Evolutionary conservation across 257 asterid species (phyloP).

Genomic region (Lavandula angustifolia): DNA sequence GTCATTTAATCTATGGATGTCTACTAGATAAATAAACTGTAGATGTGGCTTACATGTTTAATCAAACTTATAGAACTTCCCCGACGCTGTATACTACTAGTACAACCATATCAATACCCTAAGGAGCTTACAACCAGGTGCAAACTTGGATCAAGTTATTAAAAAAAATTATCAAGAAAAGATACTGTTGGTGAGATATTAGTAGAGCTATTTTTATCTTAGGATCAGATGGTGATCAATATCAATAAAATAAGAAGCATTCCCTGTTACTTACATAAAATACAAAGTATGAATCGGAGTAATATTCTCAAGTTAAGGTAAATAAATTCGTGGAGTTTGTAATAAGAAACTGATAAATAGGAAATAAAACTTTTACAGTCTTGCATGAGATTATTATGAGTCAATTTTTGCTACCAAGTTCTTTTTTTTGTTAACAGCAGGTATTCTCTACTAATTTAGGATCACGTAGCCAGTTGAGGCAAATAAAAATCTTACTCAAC

Average conservation of each 20-base stretch:
- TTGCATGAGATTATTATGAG: background rate
- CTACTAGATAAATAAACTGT: background rate
- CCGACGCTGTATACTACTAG: background rate
- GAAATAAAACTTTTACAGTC: background rate
- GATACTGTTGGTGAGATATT: background rate
- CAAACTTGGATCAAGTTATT: no score
- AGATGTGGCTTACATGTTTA: background rate
- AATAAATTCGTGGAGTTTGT: no score
- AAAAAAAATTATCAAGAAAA: background rate
- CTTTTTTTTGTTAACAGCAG: background rate
- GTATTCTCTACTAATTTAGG: no score
- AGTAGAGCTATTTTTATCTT: background rate
- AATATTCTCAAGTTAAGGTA: no score
- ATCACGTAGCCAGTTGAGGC: no score
- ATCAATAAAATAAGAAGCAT: background rate
- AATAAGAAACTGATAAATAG: no score
- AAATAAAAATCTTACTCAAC: no score
- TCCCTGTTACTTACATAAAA: background rate
- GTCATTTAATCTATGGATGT: background rate
- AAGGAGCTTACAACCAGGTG: no score
- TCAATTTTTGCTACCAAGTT: background rate
- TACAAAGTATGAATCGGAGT: background rate
- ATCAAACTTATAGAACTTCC: background rate
- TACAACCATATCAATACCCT: background rate
- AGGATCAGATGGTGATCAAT: background rate